Conservation (phyloP, 805 yeast species). For the Starmerella floricola region DNA sequence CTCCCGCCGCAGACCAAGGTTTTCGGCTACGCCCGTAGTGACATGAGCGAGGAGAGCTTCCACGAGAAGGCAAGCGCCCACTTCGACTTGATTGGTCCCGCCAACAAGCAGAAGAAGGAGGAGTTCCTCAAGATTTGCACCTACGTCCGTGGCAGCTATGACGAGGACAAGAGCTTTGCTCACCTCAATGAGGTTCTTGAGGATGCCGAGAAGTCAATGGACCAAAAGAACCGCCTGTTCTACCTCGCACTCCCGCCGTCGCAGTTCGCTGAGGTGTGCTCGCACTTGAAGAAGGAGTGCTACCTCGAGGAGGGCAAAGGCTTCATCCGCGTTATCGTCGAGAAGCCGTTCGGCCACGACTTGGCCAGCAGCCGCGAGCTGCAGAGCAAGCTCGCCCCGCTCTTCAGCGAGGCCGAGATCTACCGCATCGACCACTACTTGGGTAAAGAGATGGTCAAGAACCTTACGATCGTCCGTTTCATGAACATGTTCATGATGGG, state of each 20-base stretch:
- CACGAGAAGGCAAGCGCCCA: conserved; percentile 51
- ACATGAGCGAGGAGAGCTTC: conserved; percentile 54
- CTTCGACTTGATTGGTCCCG: conserved; percentile 45
- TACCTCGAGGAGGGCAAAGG: conserved; percentile 52
- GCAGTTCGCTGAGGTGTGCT: conserved; percentile 70
- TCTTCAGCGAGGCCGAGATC: conserved; percentile 81
- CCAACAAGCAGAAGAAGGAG: conserved; percentile 32
- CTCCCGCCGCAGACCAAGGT: conserved; percentile 59
- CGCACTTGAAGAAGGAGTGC: conserved; percentile 52
- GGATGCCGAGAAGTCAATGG: conserved; percentile 41
- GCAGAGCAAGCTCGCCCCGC: conserved; percentile 66
- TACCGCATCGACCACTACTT: conserved; percentile 94
- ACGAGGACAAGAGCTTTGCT: conserved; percentile 60
- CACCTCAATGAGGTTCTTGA: conserved; percentile 44
- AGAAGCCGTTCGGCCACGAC: conserved; percentile 96
- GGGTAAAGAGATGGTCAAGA: conserved; percentile 97
- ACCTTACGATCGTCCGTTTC: conserved; percentile 75
- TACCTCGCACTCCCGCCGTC: conserved; percentile 94
- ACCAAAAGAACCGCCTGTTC: conserved; percentile 62
- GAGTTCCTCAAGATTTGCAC: conserved; percentile 54
- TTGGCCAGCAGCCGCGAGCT: conserved; percentile 63
- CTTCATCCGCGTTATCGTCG: conserved; percentile 70
- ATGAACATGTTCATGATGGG: conserved; percentile 80
- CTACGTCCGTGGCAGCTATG: conserved; percentile 73
- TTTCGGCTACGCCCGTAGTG: conserved; percentile 85